A percentile compares a stretch with the other conserved stretches of the same genome.
phyloP scores from a whole-genome alignment of 129 eudicot species.

The Sambucus nigra region DNA sequence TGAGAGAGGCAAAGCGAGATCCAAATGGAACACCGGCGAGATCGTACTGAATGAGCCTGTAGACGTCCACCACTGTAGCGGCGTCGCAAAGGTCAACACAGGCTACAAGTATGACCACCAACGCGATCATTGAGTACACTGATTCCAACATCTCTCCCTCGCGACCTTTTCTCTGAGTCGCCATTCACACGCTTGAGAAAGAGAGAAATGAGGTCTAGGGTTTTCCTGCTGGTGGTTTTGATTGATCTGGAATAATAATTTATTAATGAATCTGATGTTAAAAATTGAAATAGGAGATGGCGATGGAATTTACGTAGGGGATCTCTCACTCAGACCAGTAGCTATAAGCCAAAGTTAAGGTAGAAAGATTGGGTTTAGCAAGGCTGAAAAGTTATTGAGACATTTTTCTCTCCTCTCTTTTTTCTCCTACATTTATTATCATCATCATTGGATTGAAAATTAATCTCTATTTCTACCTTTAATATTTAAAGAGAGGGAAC shows the following conservation, averaged over 20 bases:
- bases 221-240: neutral
- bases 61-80: slow-evolving; percentile 79
- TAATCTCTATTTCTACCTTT: no score
- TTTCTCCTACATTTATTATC: no score
- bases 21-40: slow-evolving; percentile 85
- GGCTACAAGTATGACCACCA: slow-evolving; percentile 49
- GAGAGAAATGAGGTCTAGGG: neutral
- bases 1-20: slow-evolving; percentile 78
- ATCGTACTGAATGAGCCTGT: slow-evolving; percentile 91
- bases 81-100: slow-evolving; percentile 94
- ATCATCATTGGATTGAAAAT: no score
- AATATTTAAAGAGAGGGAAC: no score
- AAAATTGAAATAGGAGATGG: neutral
- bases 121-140: slow-evolving; percentile 34
- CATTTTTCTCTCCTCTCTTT: neutral
- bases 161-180: slow-evolving; percentile 18
- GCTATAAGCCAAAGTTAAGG: neutral
- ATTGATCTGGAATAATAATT: neutral
- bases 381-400: neutral
- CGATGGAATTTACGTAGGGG: neutral
- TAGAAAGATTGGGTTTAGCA: neutral
- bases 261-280: neutral
- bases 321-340: neutral
- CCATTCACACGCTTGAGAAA: slow-evolving; percentile 19
- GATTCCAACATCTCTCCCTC: slow-evolving; percentile 37